Evolutionary conservation across 2,329 filamentous ascomycete genomes (phyloP), one percentile per base, ranked within the genome.

Genomic region (Scedosporium apiospermum): DNA sequence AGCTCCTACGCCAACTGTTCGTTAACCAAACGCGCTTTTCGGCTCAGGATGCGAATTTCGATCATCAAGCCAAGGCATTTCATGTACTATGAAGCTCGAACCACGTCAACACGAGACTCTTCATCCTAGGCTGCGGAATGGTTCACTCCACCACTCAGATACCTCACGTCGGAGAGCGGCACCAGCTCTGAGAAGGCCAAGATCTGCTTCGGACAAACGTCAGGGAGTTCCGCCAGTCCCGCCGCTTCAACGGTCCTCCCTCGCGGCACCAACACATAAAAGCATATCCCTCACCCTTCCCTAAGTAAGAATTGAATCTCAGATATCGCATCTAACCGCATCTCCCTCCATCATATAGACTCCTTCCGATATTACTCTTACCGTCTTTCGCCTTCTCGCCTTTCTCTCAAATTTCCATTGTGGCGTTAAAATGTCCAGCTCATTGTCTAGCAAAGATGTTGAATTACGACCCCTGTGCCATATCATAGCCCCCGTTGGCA

Each of bases 401-500:
- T 21, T 1, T 21, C 44, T 49, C 7, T 21, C 18, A 18, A 49
- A 3, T 49, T 49, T 14, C 18, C 2, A 3, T 2, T 21, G 3
- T 16, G 18, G 3, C 3, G 9, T 49, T 21, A 49, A n/a, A 49
- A 49, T 49, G 44, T 6, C 44, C 16, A 14, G 18, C 44, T 38
- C 34, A 38, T 38, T 12, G 3, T 12, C 10, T 3, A 3, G 34
- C 3, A 3, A n/a, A 16, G 53, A 57, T 6, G 14, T 12, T 12
- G 30, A 30, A 14, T 16, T 41, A 10, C 12, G 27, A 6, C 27
- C 57, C 2, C 57, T 76, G 23, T 76, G 75, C 64, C 70, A 74
- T 9, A 78, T 81, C 53, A 65, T 80, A 2, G 77, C 79, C 0
- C 78, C 79, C 0, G 74, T 79, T 14, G 79, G 76, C 34, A 81